Evolutionary conservation across 495 filamentous ascomycete genomes (phyloP).

Genomic region (Parathielavia appendiculata): DNA sequence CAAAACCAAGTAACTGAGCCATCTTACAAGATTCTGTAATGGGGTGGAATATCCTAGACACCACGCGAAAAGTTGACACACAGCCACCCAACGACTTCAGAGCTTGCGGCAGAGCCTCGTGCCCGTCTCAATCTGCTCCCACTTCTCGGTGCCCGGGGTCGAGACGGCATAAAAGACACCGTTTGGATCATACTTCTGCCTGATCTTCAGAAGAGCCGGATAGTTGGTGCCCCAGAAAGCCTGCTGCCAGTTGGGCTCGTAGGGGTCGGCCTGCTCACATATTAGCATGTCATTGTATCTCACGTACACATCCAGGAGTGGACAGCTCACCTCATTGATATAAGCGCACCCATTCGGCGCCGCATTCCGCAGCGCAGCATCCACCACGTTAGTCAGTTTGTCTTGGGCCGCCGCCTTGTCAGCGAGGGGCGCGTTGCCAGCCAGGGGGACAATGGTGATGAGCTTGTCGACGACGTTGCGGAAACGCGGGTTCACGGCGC

Average conservation of each 20-base stretch:
- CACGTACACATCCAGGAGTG: not conserved
- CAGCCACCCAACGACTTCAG: slow-evolving; percentile 1
- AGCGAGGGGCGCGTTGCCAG: slow-evolving; percentile 31
- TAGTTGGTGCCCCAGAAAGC: slow-evolving; percentile 54
- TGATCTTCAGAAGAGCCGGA: slow-evolving; percentile 40
- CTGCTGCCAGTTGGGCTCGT: slow-evolving; percentile 51
- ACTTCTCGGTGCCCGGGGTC: slow-evolving; percentile 42
- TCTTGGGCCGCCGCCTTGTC: slow-evolving; percentile 37
- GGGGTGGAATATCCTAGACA: no score
- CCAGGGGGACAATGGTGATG: slow-evolving; percentile 39
- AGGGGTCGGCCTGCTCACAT: slow-evolving; percentile 41
- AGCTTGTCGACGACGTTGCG: slow-evolving; percentile 45
- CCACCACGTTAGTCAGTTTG: slow-evolving; percentile 40
- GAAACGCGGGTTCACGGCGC: slow-evolving; percentile 39
- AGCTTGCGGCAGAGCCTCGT: slow-evolving; percentile 40
- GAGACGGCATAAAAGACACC: slow-evolving; percentile 47
- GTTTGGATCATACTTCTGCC: slow-evolving; percentile 54
- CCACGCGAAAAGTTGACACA: no score
- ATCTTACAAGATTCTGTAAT: no score
- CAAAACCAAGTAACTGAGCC: no score
- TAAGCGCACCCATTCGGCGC: slow-evolving; percentile 41
- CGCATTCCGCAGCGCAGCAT: slow-evolving; percentile 42
- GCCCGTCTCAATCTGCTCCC: slow-evolving; percentile 42
- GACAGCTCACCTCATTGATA: slow-evolving; percentile 37
- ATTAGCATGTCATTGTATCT: slow-evolving; percentile 18